Base-by-base conservation (phyloP, 345 rosid genomes). In the Bruguiera sexangula region DNA sequence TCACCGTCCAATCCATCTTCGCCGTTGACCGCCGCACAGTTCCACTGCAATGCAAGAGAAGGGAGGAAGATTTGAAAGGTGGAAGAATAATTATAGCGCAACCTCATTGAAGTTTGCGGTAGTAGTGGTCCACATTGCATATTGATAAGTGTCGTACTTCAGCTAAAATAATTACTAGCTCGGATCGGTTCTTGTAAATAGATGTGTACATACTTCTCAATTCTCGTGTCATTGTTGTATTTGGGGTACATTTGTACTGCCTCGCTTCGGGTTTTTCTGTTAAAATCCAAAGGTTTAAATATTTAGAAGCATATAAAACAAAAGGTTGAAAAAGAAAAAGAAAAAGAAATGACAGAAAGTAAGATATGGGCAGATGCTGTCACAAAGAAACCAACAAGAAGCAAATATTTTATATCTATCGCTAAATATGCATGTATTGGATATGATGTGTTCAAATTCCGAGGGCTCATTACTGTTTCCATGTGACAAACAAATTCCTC, bases 11-110 rank as follows among this genome's bases (percentile, higher is more conserved):
- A 20, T 54, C 46, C 34, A 31, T 63, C 63, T 11, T 54, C 78
- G 67, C 2, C 59, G 74, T 80, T 80, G 84, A 83, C 86, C 71
- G 53, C 13, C 24, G 30, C 15, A 78, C 76, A 78, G 84, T 74
- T 1, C 0, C 69, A 22, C 30, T 15, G 11, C 60, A 0, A 2
- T 5, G 29, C 60, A 24, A 24, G 29, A 6, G 60, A 6, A 10
- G 6, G 6, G 29, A 6, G 29, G 29, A 8, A 24, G 31, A 24
- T 15, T 24, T 24, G 30, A 6, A 10, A 5, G 22, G 22, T 3
- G 22, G 59, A 55, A 56, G 60, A 15, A 10, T 24, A 56, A 24
- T 56, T 24, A 56, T 26, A 1, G 10, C 29, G 29, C 26, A 24
- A 24, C 30, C 24, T 56, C 29, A 16, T 56, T 56, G 60, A 56